Percentiles rank a stretch among this genome's conserved stretches.
Conservation (phyloP, 2,329 filamentous ascomycete species). For the Pseudocercospora fuligena region DNA sequence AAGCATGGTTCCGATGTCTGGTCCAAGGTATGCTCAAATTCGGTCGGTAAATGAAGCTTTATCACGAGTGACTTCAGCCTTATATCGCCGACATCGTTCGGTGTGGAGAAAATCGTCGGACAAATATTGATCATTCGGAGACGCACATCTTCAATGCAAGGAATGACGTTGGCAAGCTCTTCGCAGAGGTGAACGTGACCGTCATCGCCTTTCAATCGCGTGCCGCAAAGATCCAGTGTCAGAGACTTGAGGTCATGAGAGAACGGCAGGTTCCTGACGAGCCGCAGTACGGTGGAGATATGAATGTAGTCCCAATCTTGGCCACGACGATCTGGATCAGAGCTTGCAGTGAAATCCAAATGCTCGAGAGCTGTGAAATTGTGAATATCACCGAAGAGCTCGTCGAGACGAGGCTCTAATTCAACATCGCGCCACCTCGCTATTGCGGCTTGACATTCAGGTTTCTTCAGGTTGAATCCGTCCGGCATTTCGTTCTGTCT, state of each 20-base stretch:
- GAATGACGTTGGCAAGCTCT: conserved; percentile 18
- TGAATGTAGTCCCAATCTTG: conserved; percentile 22
- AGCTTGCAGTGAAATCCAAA: conserved; percentile 22
- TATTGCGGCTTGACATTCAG: conserved; percentile 3
- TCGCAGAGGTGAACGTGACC: conserved; percentile 17
- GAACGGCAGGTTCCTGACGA: conserved; percentile 19
- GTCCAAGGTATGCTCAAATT: conserved; percentile 7
- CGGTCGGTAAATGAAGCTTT: conserved; percentile 17
- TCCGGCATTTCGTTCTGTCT: not conserved
- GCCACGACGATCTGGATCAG: conserved; percentile 8
- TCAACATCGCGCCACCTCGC: conserved; percentile 18
- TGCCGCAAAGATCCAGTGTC: conserved; percentile 19
- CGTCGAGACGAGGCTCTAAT: conserved; percentile 16
- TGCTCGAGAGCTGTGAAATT: conserved; percentile 24
- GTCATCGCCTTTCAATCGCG: conserved; percentile 1
- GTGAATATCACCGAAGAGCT: conserved; percentile 22
- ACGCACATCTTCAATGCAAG: conserved; percentile 19
- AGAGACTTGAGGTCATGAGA: conserved; percentile 13
- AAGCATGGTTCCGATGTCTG: conserved; percentile 13
- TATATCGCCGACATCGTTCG: not conserved
- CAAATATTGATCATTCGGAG: conserved; percentile 20
- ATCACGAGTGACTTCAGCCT: conserved; percentile 21
- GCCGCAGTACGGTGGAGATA: conserved; percentile 2
- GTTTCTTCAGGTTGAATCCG: not conserved
- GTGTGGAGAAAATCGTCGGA: conserved; percentile 16